Evolutionary conservation across 2,329 filamentous ascomycete genomes (phyloP).

Genomic region (Penicillium sp.): DNA sequence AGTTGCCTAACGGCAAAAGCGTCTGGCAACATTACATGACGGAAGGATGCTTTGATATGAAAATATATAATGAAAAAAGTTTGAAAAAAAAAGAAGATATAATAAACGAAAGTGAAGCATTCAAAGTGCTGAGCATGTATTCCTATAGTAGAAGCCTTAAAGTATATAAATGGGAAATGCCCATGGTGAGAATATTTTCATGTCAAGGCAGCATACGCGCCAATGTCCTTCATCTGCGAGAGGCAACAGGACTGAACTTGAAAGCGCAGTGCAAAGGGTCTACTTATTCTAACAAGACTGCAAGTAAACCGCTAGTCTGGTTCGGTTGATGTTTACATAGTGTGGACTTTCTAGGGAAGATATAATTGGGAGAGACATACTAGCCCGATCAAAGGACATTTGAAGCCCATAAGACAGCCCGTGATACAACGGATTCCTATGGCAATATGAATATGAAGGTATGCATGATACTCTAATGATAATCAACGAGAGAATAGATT

Average conservation of each 20-base stretch:
- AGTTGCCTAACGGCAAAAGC: no score
- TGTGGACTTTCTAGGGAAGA: neutral
- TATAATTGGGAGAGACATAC: neutral
- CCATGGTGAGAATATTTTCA: neutral
- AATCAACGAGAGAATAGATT: slow-evolving; percentile 12
- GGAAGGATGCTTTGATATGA: no score
- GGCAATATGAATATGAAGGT: neutral
- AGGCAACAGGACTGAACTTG: neutral
- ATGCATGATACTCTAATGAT: neutral
- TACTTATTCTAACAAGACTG: neutral
- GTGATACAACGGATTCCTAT: neutral
- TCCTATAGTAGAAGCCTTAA: no score
- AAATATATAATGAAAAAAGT: no score
- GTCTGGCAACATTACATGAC: no score
- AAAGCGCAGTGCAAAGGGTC: neutral
- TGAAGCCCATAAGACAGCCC: no score
- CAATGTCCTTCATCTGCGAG: neutral
- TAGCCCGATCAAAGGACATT: neutral
- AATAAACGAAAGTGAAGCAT: neutral
- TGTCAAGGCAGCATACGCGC: neutral
- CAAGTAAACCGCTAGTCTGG: neutral
- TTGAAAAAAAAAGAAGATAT: no score
- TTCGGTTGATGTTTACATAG: neutral
- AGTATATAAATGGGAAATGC: neutral
- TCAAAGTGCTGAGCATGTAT: neutral